Evolutionary conservation across 441 rosid species (phyloP).

Genomic region (Pelargonium citronellum): DNA sequence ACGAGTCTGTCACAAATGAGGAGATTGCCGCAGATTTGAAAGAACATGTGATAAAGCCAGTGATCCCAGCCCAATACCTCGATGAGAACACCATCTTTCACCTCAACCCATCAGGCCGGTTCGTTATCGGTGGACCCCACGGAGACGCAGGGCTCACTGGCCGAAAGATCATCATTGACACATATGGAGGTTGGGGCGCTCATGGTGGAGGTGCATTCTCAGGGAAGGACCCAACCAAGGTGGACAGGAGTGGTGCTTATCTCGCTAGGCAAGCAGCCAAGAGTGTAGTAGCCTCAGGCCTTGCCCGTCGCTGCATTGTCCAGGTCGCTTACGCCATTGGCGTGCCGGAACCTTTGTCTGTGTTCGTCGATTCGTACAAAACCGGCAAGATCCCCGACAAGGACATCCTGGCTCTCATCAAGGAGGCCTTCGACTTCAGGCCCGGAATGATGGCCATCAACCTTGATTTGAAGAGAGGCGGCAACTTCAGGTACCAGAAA

Average conservation of each 20-base stretch:
- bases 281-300: constrained; percentile 8
- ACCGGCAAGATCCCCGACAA: constrained; percentile 9
- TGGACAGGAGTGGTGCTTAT: constrained; percentile 9
- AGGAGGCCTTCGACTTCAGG: constrained; percentile 10
- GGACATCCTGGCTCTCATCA: constrained; percentile 5
- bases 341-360: constrained; percentile 8
- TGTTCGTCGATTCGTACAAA: constrained; percentile 3
- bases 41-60: constrained; percentile 6
- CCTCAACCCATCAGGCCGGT: constrained; percentile 18
- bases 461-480: constrained; percentile 12
- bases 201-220: too few relatives aligned
- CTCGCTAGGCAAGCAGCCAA: constrained; percentile 3
- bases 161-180: constrained; percentile 14
- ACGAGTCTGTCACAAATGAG: constrained; percentile 13
- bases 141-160: constrained; percentile 15
- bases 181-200: not conserved
- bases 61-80: constrained; percentile 9
- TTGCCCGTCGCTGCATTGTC: constrained; percentile 11
- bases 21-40: constrained; percentile 10
- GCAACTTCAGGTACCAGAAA: constrained; percentile 12
- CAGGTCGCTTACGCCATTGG: constrained; percentile 10
- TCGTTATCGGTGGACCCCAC: constrained; percentile 12
- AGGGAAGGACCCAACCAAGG: too few relatives aligned
- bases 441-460: constrained; percentile 9
- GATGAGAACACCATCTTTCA: constrained; percentile 18